These are phyloP conservation scores for Diospyros kaki DNA, from an alignment of 148 eudicot genomes.

Conservation along the genomic window DNA sequence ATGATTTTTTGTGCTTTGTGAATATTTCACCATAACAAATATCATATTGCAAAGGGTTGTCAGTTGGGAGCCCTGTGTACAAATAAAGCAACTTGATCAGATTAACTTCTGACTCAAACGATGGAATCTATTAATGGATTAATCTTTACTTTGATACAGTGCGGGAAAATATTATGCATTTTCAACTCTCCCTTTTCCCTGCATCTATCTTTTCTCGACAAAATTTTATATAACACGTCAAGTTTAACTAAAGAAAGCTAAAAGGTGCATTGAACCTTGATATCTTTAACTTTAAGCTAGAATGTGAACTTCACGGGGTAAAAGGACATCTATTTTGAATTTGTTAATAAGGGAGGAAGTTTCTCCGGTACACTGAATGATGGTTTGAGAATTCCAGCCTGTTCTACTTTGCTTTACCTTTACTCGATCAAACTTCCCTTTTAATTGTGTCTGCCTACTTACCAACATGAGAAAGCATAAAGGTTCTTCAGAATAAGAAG, in stretches of 20 bases:
- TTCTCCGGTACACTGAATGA: background rate
- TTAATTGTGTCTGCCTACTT: background rate
- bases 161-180: background rate
- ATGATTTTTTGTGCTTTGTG: constrained; percentile 25
- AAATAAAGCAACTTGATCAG: constrained; percentile 11
- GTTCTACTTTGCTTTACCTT: background rate
- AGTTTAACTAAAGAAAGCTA: background rate
- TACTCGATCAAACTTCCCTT: background rate
- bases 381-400: background rate
- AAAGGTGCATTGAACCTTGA: constrained; percentile 12
- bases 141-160: background rate
- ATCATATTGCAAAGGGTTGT: constrained; percentile 2
- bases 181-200: constrained; percentile 10
- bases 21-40: constrained; percentile 4
- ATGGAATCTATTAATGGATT: background rate
- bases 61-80: constrained; percentile 25
- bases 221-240: background rate
- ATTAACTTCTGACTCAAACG: constrained; percentile 16
- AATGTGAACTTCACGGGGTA: no score
- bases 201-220: background rate
- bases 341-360: background rate
- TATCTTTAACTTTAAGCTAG: background rate
- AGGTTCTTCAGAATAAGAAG: no score
- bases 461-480: background rate
- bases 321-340: background rate